Evolutionary conservation across 805 yeast species (phyloP).

Genomic region (Danielia reshetovae): DNA sequence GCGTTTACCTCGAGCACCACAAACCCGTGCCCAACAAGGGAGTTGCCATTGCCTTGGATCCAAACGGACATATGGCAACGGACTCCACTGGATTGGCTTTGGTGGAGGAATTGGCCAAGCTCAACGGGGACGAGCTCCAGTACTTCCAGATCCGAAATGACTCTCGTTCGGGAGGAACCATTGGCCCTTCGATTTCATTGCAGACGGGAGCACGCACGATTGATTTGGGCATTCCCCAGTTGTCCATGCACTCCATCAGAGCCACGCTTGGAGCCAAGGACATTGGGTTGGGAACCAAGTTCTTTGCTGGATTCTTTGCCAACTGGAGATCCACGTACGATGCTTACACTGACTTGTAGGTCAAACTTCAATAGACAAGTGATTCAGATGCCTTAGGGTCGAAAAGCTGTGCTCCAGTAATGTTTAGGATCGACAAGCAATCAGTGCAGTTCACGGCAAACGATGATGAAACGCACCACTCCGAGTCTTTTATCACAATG

Average conservation of each 20-base stretch:
- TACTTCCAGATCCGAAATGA: slow-evolving; percentile 85
- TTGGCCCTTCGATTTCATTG: slow-evolving; percentile 67
- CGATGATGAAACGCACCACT: no score
- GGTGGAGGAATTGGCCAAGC: slow-evolving; percentile 63
- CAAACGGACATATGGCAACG: slow-evolving; percentile 82
- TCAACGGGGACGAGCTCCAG: slow-evolving; percentile 64
- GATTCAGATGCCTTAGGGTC: no score
- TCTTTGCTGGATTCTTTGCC: slow-evolving; percentile 65
- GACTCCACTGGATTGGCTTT: slow-evolving; percentile 71
- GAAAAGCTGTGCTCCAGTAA: no score
- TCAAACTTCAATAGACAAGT: no score
- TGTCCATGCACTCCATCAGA: slow-evolving; percentile 83
- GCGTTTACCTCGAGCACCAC: slow-evolving; percentile 72
- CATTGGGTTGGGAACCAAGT: slow-evolving; percentile 67
- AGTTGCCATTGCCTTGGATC: slow-evolving; percentile 63
- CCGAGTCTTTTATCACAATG: no score
- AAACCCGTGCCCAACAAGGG: slow-evolving; percentile 80
- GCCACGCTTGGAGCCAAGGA: slow-evolving; percentile 79
- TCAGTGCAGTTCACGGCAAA: no score
- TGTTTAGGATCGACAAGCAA: no score
- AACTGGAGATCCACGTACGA: slow-evolving; percentile 63
- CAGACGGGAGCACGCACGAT: slow-evolving; percentile 72
- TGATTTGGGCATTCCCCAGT: slow-evolving; percentile 79
- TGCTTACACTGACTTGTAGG: slow-evolving; percentile 45
- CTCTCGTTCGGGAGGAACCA: slow-evolving; percentile 83